Percentiles rank a stretch among this genome's conserved stretches.
Conservation (phyloP, 306 rosid genomes). For the Canavalia ensiformis region DNA sequence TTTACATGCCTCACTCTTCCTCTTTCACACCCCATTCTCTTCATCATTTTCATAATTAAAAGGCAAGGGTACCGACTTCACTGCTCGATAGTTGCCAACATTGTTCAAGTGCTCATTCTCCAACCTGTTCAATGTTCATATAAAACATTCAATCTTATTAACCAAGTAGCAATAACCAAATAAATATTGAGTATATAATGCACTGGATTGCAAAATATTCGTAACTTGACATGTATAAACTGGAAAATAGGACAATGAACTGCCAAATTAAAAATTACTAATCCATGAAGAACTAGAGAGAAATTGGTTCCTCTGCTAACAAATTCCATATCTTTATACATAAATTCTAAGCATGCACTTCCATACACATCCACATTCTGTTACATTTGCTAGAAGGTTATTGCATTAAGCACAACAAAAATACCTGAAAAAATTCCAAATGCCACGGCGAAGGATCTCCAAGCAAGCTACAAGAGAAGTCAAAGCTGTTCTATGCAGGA, state of each 20-base stretch:
- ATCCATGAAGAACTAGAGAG: neutral
- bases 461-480: conserved; percentile 70
- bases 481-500: conserved; percentile 68
- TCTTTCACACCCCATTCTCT: conserved; percentile 11
- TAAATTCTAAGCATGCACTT: neutral
- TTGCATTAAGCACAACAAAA: neutral
- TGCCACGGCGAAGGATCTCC: conserved; percentile 87
- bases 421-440: conserved; percentile 92
- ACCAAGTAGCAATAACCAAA: neutral
- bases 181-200: neutral
- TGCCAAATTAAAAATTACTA: neutral
- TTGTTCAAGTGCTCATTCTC: conserved; percentile 67
- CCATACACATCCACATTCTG: neutral
- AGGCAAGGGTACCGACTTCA: conserved; percentile 83
- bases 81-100: conserved; percentile 79
- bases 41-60: conserved; percentile 60
- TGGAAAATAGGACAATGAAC: neutral
- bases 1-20: neutral
- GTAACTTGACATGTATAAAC: neutral
- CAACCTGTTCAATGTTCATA: conserved; percentile 39
- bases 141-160: conserved; percentile 16
- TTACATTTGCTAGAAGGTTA: neutral
- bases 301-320: neutral
- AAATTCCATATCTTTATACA: neutral
- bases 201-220: neutral